A percentile compares a stretch with the other conserved stretches of the same genome.
Conservation (phyloP, 192 early-diverging fungal species). For the Rhizoclosmatium sp. region DNA sequence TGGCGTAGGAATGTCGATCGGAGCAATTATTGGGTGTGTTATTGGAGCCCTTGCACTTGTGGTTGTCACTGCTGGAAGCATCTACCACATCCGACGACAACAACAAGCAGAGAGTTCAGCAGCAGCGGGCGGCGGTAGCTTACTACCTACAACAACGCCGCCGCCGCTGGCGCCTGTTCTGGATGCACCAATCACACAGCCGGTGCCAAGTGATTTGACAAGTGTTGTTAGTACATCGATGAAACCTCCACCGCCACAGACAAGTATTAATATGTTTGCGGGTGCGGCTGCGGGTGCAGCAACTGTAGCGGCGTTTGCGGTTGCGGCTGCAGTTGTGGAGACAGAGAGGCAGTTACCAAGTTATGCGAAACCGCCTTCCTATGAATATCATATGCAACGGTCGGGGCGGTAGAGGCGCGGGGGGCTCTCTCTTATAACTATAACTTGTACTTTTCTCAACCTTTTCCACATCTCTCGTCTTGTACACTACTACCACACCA, state of each 20-base stretch:
- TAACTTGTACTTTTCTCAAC: too few species aligned
- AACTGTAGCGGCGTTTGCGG: conserved; percentile 9
- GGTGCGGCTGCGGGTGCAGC: not conserved
- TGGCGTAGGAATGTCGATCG: conserved; percentile 14
- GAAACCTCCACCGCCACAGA: not conserved
- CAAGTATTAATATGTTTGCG: not conserved
- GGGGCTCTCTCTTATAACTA: too few species aligned
- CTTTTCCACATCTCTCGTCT: too few species aligned
- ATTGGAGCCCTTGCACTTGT: conserved; percentile 33
- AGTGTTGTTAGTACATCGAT: not conserved
- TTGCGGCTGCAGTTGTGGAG: not conserved
- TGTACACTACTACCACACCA: too few species aligned
- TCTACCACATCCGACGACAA: conserved; percentile 27
- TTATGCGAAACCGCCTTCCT: conserved; percentile 35
- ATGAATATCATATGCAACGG: conserved; percentile 37
- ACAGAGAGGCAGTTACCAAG: conserved; percentile 15
- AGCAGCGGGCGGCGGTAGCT: not conserved
- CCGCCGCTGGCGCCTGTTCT: not conserved
- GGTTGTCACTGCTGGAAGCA: conserved; percentile 21
- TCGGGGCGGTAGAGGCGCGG: conserved; percentile 5
- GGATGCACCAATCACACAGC: conserved; percentile 1
- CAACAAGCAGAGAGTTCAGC: conserved; percentile 1
- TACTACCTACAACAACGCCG: conserved; percentile 23
- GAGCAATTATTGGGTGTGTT: conserved; percentile 33
- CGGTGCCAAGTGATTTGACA: not conserved